Conservation (phyloP, 2,329 filamentous ascomycete species). For the Curvularia lunata region DNA sequence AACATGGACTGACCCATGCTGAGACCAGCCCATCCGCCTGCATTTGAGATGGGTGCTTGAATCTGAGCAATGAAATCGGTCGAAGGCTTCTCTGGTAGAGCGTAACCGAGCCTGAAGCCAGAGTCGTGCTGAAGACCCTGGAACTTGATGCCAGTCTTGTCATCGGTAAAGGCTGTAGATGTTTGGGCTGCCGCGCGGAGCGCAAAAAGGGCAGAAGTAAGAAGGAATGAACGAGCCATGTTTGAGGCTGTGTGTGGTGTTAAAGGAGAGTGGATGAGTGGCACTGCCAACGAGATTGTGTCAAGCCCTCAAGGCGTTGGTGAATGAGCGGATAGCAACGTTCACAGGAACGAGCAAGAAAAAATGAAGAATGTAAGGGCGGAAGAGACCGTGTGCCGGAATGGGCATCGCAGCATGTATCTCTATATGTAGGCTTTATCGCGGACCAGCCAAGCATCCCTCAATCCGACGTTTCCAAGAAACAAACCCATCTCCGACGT, state of each 20-base stretch:
- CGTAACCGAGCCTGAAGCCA: constrained; percentile 59
- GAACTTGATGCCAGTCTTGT: constrained; percentile 45
- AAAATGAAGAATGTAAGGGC: constrained; percentile 21
- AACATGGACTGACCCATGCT: constrained; percentile 59
- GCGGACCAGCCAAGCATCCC: constrained; percentile 24
- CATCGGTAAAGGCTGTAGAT: constrained; percentile 38
- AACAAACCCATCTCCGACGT: constrained; percentile 14
- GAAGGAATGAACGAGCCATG: constrained; percentile 40
- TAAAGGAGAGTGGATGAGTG: constrained; percentile 23
- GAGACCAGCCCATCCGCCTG: constrained; percentile 59
- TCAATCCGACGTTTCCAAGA: constrained; percentile 28
- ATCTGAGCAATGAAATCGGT: constrained; percentile 64
- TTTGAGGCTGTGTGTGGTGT: constrained; percentile 14
- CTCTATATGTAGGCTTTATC: constrained; percentile 24
- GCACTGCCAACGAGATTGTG: constrained; percentile 37
- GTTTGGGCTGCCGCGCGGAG: constrained; percentile 36
- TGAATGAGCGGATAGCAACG: constrained; percentile 26
- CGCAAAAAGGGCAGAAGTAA: constrained; percentile 36
- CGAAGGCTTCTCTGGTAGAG: constrained; percentile 56
- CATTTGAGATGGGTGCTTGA: constrained; percentile 52
- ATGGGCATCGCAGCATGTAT: neutral
- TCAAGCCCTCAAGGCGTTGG: constrained; percentile 45
- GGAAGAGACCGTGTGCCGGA: constrained; percentile 17
- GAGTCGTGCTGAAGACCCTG: constrained; percentile 42
- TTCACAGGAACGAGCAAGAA: constrained; percentile 23